Conservation (phyloP, 2,329 filamentous ascomycete species). For the Diaporthe citriasiana region DNA sequence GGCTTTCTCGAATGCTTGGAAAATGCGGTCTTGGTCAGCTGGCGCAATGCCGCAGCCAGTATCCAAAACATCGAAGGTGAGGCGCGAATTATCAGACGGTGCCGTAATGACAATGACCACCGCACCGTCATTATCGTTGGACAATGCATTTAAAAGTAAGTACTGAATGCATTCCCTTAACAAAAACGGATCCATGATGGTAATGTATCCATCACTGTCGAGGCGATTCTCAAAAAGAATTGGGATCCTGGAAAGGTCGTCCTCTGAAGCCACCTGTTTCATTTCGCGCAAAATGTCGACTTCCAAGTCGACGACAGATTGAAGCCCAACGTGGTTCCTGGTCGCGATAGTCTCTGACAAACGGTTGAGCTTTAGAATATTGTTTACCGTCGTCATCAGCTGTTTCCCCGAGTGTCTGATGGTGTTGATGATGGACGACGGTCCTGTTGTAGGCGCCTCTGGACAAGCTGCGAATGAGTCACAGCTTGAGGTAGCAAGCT, state of each 20-base stretch:
- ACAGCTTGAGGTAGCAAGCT: conserved; percentile 51
- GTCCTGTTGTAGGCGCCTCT: conserved; percentile 35
- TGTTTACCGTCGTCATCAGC: conserved; percentile 60
- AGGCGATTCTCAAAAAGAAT: conserved; percentile 51
- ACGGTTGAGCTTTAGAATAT: conserved; percentile 56
- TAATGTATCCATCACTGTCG: conserved; percentile 48
- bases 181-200: conserved; percentile 55
- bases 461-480: conserved; percentile 37
- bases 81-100: conserved; percentile 47
- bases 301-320: conserved; percentile 46
- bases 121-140: conserved; percentile 55
- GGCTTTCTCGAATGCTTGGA: conserved; percentile 59
- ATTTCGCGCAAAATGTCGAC: conserved; percentile 50
- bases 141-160: conserved; percentile 57
- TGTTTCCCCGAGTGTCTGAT: conserved; percentile 58
- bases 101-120: conserved; percentile 53
- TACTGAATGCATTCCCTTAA: conserved; percentile 59
- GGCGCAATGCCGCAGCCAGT: conserved; percentile 57
- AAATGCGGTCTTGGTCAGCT: conserved; percentile 55
- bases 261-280: conserved; percentile 48
- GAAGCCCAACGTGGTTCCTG: conserved; percentile 37
- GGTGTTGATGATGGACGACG: conserved; percentile 48
- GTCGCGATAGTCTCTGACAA: conserved; percentile 52
- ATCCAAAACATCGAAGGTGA: conserved; percentile 58
- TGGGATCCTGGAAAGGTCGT: conserved; percentile 47